Base-by-base conservation (phyloP, 2,329 filamentous ascomycete genomes). In the Sphaerulina vaccinii region DNA sequence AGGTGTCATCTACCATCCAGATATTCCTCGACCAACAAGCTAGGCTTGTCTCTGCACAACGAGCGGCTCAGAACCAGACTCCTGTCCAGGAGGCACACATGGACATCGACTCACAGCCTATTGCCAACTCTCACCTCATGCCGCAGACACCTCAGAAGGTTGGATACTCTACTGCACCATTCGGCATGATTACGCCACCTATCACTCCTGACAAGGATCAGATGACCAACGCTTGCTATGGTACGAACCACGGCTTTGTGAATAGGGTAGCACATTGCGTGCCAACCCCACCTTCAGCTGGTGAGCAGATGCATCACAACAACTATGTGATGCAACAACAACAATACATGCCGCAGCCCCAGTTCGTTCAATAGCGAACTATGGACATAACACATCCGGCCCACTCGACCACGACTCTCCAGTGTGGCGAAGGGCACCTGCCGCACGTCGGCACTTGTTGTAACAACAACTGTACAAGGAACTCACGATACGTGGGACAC, bases 101-200 rank as follows among this genome's bases (percentile, higher is more conserved):
- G 62, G 62, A 65, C 6, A 49, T 64, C 33, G 60, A 64, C 37
- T 40, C 54, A 18, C 41, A 55, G 6, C 56, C 62, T 21, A 52
- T 62, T 15, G 47, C 47, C 47, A 70, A 67, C 51, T 56, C 53
- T 27, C 77, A 80, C 58, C 75, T 82, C 66, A 81, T 85, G 58
- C 89, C 87, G 66, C 86, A 84, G 72, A 93, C 89, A 13, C 89
- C 89, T 11, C 85, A 89, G 65, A 92, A 92, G 75, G 81, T 80
- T 43, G 82, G 85, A 54, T 84, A 83, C 59, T 76, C 80, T 45
- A 72, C 75, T n/a, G 79, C 84, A 58, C 82, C 84, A 32, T 81
- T 89, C 60, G 89, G 88, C 52, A 90, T 90, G 71, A 80, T 91
- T 60, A 93, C 89, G 13, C 89, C 89, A 21, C 89, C 89, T 1